A percentile compares a stretch with the other conserved stretches of the same genome.
Evolutionary conservation across 2,329 filamentous ascomycete species (phyloP).

Genomic region (Apiospora kogelbergensis): DNA sequence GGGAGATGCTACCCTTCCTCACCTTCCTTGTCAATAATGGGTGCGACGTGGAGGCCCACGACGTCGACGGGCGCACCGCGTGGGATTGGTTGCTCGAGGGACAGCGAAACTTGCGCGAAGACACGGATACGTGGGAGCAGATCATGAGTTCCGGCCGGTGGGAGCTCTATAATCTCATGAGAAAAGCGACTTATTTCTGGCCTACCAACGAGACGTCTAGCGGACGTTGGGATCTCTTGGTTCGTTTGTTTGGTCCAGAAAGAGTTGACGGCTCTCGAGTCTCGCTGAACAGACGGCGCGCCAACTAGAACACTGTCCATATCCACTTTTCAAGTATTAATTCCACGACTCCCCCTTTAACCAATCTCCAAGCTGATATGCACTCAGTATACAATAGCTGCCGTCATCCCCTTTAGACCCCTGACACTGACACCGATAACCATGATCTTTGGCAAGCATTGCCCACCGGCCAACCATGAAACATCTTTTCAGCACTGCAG

Average conservation of each 20-base stretch:
- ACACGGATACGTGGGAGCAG: background rate
- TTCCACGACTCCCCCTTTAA: too few relatives aligned
- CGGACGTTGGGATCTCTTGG: background rate
- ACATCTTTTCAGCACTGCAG: too few relatives aligned
- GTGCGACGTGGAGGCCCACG: background rate
- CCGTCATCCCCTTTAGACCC: too few relatives aligned
- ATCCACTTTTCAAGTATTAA: too few relatives aligned
- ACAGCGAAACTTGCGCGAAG: background rate
- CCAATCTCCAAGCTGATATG: too few relatives aligned
- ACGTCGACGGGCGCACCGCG: background rate
- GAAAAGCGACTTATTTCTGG: background rate
- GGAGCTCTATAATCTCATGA: background rate
- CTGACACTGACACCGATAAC: too few relatives aligned
- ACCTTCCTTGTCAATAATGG: background rate
- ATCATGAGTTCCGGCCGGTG: background rate
- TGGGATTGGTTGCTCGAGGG: background rate
- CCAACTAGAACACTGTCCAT: too few relatives aligned
- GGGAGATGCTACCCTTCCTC: background rate
- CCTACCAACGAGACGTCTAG: background rate
- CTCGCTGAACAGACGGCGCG: too few relatives aligned
- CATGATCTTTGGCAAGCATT: too few relatives aligned
- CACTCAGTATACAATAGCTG: too few relatives aligned
- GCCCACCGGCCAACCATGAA: too few relatives aligned
- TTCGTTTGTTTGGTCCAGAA: background rate
- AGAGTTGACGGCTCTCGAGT: too few relatives aligned